phyloP scores from a whole-genome alignment of 2,329 filamentous ascomycete genomes.

The Sordariomycetes sp. region DNA sequence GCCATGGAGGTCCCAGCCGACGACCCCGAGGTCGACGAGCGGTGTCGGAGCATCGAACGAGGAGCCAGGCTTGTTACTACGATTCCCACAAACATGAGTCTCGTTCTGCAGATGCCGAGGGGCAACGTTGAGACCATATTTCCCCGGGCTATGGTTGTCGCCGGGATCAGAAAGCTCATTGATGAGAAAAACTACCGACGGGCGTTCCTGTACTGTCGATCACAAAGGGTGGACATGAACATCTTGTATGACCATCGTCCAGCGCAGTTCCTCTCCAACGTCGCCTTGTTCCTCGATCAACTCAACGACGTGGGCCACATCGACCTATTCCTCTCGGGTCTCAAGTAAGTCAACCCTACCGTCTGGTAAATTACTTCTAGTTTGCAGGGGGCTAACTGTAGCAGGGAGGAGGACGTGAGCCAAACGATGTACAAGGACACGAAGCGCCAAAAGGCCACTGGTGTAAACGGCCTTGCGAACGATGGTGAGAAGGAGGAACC shows the following conservation, averaged over 20 bases:
- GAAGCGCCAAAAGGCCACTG: slow-evolving; percentile 27
- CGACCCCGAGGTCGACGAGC: slow-evolving; percentile 83
- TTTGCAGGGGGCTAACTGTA: slow-evolving; percentile 14
- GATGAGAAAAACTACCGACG: slow-evolving; percentile 69
- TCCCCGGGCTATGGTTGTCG: slow-evolving; percentile 83
- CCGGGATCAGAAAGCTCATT: slow-evolving; percentile 75
- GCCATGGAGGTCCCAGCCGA: slow-evolving; percentile 78
- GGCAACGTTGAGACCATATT: slow-evolving; percentile 95
- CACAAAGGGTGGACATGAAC: slow-evolving; percentile 95
- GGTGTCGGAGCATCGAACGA: slow-evolving; percentile 84
- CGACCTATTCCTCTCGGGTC: slow-evolving; percentile 81
- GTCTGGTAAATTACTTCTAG: background rate
- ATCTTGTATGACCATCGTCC: slow-evolving; percentile 92
- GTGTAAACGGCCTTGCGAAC: slow-evolving; percentile 1
- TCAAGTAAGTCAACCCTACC: slow-evolving; percentile 45
- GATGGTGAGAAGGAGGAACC: background rate
- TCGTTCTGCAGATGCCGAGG: slow-evolving; percentile 89
- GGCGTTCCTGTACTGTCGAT: slow-evolving; percentile 81
- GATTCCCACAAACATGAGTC: slow-evolving; percentile 75
- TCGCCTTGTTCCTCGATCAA: slow-evolving; percentile 72
- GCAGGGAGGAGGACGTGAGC: slow-evolving; percentile 79
- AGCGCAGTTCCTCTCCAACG: slow-evolving; percentile 67
- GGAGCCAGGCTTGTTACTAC: slow-evolving; percentile 80
- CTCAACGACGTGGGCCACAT: slow-evolving; percentile 72
- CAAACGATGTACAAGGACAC: slow-evolving; percentile 92